These are phyloP conservation scores for Tilletia horrida DNA, from an alignment of 1,284 basidiomycete genomes.

Conservation along the genomic window DNA sequence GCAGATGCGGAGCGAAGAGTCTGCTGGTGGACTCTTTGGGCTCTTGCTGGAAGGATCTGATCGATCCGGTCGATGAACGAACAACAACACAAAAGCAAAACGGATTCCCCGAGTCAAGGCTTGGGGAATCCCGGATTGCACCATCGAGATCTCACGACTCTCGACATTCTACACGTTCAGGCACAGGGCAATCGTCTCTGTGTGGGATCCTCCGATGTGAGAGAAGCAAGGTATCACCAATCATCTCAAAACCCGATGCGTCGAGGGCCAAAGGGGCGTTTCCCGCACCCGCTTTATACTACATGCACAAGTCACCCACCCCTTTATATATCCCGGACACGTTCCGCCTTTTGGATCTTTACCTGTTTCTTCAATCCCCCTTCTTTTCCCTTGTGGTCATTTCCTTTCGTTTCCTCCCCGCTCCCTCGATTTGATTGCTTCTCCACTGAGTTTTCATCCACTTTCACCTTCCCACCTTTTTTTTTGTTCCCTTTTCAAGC, in stretches of 20 bases:
- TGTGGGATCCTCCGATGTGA: no score
- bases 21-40: constrained; percentile 79
- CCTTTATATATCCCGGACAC: neutral
- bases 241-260: no score
- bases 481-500: neutral
- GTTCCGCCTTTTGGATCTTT: constrained; percentile 6
- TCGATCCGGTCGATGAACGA: constrained; percentile 55
- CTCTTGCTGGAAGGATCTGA: constrained; percentile 83
- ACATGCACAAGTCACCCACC: neutral
- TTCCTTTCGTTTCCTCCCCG: neutral
- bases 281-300: neutral
- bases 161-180: no score
- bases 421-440: no score
- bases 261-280: neutral
- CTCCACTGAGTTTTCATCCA: no score
- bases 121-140: no score
- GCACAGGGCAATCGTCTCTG: no score
- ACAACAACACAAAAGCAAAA: neutral
- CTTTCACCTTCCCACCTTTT: neutral
- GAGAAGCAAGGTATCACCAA: no score
- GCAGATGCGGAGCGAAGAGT: constrained; percentile 69
- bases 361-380: neutral
- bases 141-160: no score
- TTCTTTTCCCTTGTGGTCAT: neutral
- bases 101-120: no score